These are phyloP conservation scores for Hymenochaete sp. DNA, from an alignment of 1,284 basidiomycete species.

Conservation along the genomic window DNA sequence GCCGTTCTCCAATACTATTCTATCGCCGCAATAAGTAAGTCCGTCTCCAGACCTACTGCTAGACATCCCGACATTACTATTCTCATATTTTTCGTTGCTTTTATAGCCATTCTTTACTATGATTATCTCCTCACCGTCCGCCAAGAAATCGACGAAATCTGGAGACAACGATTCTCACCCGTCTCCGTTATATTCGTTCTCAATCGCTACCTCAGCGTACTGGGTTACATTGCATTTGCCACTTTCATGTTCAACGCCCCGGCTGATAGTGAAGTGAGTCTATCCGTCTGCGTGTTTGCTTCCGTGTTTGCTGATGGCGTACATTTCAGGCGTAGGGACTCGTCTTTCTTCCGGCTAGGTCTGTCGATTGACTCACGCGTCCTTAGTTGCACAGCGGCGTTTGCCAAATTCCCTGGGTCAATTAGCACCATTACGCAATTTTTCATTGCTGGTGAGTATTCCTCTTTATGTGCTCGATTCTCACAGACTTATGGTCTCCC, in stretches of 20 bases:
- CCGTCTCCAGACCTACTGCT: too few species aligned
- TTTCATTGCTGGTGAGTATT: conserved; percentile 6
- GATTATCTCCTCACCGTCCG: conserved; percentile 10
- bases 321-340: conserved; percentile 10
- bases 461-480: not conserved
- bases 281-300: too few species aligned
- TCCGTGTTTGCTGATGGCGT: too few species aligned
- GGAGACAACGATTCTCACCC: conserved; percentile 9
- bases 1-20: conserved; percentile 11
- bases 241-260: conserved; percentile 16
- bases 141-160: conserved; percentile 8
- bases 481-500: not conserved
- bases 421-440: conserved; percentile 12
- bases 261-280: conserved; percentile 7
- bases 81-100: not conserved
- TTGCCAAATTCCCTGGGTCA: conserved; percentile 12
- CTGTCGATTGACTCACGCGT: not conserved
- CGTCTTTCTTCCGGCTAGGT: not conserved
- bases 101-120: conserved; percentile 13
- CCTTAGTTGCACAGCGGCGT: conserved; percentile 8
- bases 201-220: conserved; percentile 13
- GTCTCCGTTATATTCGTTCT: conserved; percentile 10
- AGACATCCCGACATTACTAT: too few species aligned
- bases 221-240: conserved; percentile 13
- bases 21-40: conserved; percentile 10